phyloP scores from a whole-genome alignment of 768 basidiomycete genomes.

The Gymnopilus dilepis region DNA sequence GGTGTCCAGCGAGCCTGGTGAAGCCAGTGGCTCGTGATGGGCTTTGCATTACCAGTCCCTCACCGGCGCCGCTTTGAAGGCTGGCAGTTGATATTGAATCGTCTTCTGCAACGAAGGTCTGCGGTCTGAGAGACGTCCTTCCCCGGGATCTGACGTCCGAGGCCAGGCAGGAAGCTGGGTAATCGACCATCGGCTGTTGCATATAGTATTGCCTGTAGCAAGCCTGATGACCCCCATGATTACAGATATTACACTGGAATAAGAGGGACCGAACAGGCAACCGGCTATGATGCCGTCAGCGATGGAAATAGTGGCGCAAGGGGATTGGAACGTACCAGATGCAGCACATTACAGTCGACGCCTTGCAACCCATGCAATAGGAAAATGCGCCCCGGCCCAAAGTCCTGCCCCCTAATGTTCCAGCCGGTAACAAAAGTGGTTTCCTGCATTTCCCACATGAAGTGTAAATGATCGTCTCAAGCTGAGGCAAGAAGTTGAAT shows the following conservation, averaged over 20 bases:
- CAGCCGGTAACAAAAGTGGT: conserved; percentile 51
- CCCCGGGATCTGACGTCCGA: conserved; percentile 18
- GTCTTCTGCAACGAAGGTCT: conserved; percentile 27
- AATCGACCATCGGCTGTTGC: conserved; percentile 57
- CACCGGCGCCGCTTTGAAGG: conserved; percentile 24
- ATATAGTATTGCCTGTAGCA: conserved; percentile 77
- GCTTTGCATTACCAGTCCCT: conserved; percentile 25
- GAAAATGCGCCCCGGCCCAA: conserved; percentile 50
- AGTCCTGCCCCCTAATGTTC: conserved; percentile 32
- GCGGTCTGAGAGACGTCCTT: conserved; percentile 19
- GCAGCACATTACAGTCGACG: conserved; percentile 55
- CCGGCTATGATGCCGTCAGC: conserved; percentile 51
- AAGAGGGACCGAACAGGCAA: conserved; percentile 74
- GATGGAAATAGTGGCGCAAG: background rate
- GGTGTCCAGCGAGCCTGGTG: conserved; percentile 54
- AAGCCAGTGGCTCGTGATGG: conserved; percentile 5
- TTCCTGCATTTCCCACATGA: conserved; percentile 74
- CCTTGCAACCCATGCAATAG: conserved; percentile 62
- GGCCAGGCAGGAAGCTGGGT: conserved; percentile 37
- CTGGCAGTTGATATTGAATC: conserved; percentile 28
- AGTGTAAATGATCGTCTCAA: conserved; percentile 75
- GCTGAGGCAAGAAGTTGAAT: conserved; percentile 39
- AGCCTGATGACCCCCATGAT: conserved; percentile 81
- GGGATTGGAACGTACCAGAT: conserved; percentile 67
- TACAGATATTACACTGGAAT: conserved; percentile 77